Evolutionary conservation across 2,329 filamentous ascomycete genomes (phyloP).

Genomic region (Dendryphion nanum): DNA sequence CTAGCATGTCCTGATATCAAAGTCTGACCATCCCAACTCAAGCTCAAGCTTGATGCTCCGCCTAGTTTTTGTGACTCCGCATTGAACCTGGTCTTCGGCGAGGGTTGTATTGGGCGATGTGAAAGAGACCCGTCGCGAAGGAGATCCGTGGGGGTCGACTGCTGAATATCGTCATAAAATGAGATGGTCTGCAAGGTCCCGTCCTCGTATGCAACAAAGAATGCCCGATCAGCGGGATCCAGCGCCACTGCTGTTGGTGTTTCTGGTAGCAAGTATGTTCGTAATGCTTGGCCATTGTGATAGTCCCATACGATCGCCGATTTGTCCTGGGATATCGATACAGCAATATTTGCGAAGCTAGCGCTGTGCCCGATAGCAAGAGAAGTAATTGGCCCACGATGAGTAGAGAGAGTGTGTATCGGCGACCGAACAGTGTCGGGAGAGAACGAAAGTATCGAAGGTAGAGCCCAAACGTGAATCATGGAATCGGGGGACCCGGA

Average conservation of each 20-base stretch:
- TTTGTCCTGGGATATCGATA: conserved; percentile 82
- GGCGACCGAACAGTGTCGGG: conserved; percentile 60
- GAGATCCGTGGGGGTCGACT: conserved; percentile 38
- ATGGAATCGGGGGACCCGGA: conserved; percentile 84
- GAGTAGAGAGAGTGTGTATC: conserved; percentile 72
- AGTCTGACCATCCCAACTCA: conserved; percentile 80
- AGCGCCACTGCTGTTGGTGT: conserved; percentile 70
- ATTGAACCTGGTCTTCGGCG: conserved; percentile 41
- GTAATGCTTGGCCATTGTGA: conserved; percentile 69
- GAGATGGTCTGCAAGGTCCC: conserved; percentile 78
- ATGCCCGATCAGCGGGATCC: conserved; percentile 79
- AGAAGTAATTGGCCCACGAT: conserved; percentile 69
- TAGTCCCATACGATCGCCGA: conserved; percentile 95
- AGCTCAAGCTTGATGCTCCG: conserved; percentile 63
- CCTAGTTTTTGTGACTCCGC: conserved; percentile 64
- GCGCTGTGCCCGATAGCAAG: conserved; percentile 64
- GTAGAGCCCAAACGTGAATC: conserved; percentile 86
- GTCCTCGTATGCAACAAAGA: conserved; percentile 79
- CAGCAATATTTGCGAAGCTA: conserved; percentile 74
- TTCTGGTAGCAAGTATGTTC: conserved; percentile 78
- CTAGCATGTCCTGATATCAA: conserved; percentile 78
- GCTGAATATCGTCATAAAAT: conserved; percentile 57
- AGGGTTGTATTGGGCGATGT: conserved; percentile 50
- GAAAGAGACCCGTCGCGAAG: conserved; percentile 56
- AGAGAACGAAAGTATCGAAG: conserved; percentile 66